phyloP scores from a whole-genome alignment of 257 asterid genomes.

The Hygrophila difformis region DNA sequence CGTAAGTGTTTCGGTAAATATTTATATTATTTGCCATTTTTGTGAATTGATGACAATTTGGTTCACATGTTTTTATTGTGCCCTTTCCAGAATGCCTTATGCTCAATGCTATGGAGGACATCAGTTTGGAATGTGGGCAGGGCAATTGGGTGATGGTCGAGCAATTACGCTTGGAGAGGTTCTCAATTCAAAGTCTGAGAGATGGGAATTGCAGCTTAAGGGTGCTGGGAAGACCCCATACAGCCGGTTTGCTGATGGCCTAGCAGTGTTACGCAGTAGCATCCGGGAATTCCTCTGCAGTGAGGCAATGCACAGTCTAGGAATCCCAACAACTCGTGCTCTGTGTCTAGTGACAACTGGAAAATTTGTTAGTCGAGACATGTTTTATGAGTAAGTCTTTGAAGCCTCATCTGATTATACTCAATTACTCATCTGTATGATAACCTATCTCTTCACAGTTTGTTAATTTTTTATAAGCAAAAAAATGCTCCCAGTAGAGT shows the following conservation, averaged over 20 bases:
- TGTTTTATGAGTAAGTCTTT: constrained; percentile 89
- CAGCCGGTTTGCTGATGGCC: constrained; percentile 99
- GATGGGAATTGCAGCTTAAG: constrained; percentile 98
- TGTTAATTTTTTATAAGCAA: neutral
- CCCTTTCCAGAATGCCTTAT: constrained; percentile 46
- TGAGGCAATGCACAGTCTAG: constrained; percentile 94
- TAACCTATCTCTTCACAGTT: neutral
- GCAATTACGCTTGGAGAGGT: constrained; percentile 95
- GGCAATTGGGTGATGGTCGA: constrained; percentile 97
- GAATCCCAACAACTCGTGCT: constrained; percentile 97
- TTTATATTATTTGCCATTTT: neutral
- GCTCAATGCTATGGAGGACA: constrained; percentile 99
- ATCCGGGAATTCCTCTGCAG: constrained; percentile 95
- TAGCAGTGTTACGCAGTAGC: constrained; percentile 93
- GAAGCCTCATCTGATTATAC: neutral
- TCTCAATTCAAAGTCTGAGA: constrained; percentile 55
- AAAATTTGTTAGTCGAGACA: constrained; percentile 73
- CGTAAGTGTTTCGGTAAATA: constrained; percentile 39
- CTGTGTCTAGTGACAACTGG: constrained; percentile 93
- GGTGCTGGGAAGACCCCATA: constrained; percentile 98
- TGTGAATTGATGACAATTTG: neutral
- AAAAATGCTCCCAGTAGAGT: neutral
- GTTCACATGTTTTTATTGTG: neutral
- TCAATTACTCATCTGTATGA: neutral
- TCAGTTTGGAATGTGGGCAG: constrained; percentile 99